Percentiles rank a stretch among this genome's conserved stretches.
Conservation (phyloP, 2,329 filamentous ascomycete species). For the Fusarium continuum region DNA sequence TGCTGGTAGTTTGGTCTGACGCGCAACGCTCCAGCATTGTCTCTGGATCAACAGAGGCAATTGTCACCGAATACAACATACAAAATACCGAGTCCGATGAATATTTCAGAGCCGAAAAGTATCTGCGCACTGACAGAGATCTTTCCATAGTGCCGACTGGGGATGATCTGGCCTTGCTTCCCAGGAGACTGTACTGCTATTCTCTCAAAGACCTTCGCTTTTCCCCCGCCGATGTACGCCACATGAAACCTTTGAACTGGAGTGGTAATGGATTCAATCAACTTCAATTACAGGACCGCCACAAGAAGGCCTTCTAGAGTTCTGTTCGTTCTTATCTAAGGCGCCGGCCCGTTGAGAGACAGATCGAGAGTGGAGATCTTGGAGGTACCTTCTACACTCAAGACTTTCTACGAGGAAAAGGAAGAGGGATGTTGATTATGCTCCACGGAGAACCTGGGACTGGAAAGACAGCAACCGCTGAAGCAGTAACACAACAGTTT, state of each 20-base stretch:
- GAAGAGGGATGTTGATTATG: slow-evolving; percentile 1
- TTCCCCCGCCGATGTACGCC: neutral
- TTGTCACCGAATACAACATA: neutral
- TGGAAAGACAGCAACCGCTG: slow-evolving; percentile 5
- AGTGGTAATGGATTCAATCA: neutral
- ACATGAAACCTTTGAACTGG: neutral
- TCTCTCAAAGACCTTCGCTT: neutral
- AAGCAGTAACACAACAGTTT: neutral
- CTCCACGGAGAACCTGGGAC: slow-evolving; percentile 5
- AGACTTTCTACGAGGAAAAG: slow-evolving; percentile 7
- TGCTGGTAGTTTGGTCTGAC: neutral
- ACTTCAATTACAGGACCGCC: neutral
- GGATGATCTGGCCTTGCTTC: neutral
- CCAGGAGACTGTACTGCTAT: neutral
- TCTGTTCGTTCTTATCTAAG: neutral
- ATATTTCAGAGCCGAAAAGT: neutral
- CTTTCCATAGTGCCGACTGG: neutral
- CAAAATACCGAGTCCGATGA: neutral
- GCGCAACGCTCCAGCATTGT: neutral
- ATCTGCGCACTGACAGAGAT: neutral
- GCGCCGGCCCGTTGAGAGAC: neutral
- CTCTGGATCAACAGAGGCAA: neutral
- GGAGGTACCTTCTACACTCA: neutral
- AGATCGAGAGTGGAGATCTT: neutral
- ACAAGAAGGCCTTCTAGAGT: neutral